Percentiles rank a stretch among this genome's conserved stretches.
Evolutionary conservation across 2,329 filamentous ascomycete species (phyloP).

Genomic region (Fusarium anguioides): DNA sequence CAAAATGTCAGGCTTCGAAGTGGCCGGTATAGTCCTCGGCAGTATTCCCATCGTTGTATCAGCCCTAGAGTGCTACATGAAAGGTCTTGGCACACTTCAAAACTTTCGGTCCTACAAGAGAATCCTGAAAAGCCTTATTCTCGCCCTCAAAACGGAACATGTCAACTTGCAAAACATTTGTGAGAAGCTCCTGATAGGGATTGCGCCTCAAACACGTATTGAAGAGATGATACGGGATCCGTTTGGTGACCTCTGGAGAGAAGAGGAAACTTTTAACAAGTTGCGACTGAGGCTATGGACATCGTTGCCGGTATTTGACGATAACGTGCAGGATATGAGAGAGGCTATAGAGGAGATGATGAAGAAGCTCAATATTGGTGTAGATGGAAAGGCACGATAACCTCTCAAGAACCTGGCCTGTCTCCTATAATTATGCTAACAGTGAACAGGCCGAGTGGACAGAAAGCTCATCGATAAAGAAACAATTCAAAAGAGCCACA

Average conservation of each 20-base stretch:
- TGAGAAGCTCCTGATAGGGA: background rate
- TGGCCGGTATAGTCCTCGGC: background rate
- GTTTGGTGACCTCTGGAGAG: background rate
- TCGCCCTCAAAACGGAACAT: background rate
- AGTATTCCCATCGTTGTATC: background rate
- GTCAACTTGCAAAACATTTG: background rate
- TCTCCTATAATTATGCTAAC: background rate
- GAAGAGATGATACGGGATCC: conserved; percentile 3
- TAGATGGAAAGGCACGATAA: background rate
- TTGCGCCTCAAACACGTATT: background rate
- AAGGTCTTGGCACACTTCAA: background rate
- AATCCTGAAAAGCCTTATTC: conserved; percentile 1
- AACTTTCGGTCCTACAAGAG: background rate
- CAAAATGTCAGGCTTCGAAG: background rate
- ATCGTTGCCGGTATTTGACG: background rate
- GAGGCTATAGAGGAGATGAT: background rate
- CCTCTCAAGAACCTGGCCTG: no score
- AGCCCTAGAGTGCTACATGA: background rate
- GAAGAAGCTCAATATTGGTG: background rate
- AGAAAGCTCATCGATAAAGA: background rate
- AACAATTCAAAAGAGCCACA: background rate
- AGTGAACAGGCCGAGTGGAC: rapidly evolving
- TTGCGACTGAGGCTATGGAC: background rate
- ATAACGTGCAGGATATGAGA: background rate
- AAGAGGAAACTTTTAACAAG: background rate